Base-by-base conservation (phyloP, 2,329 filamentous ascomycete species). In the Tolypocladium inflatum region DNA sequence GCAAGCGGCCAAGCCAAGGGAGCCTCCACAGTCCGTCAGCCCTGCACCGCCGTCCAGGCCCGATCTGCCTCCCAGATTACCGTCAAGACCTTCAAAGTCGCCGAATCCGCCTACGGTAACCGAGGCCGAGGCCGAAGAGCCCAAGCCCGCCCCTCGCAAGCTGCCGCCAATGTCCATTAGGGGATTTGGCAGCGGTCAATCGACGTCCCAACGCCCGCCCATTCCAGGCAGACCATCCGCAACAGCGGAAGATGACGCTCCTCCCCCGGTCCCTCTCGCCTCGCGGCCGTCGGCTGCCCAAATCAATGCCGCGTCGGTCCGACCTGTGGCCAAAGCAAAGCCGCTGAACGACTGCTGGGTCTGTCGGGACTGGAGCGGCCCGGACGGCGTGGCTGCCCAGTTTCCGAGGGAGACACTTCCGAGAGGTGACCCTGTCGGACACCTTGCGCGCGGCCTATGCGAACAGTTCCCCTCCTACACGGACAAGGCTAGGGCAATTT, bases 401-500 rank as follows among this genome's bases (percentile, higher is more conserved):
- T 91, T 90, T 67, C 91, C 92, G 6, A 79, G 86, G 37, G 74
- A 87, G 51, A 82, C 84, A 1, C 80, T 97, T 21, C 90, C 90
- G 4, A 75, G 78, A 21, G 73, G 77, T 19, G 80, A 84, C 51
- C 85, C 88, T 0, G 77, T 94, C 4, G 83, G 81, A 23, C 89
- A 89, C 75, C 80, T 99, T 30, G 91, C 92, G 0, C 81, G 83
- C 55, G 83, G 89, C 55, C 81, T 97, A 23, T 96, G 91, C 58
- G 78, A 80, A 4, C 88, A 89, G 0, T 97, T 97, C 68, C 74
- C 84, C 1, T 96, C 90, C 0, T 75, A 78, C 1, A 96, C 93
- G 0, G 93, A 97, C 72, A 97, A 97, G 75, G 93, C 94, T 2
- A 83, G 94, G 35, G 91, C 86, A 2, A 90, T 99, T 60, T 97